Evolutionary conservation across 257 asterid genomes (phyloP), one percentile per base, ranked within the genome.

Genomic region (Paraleonurus japonicus): DNA sequence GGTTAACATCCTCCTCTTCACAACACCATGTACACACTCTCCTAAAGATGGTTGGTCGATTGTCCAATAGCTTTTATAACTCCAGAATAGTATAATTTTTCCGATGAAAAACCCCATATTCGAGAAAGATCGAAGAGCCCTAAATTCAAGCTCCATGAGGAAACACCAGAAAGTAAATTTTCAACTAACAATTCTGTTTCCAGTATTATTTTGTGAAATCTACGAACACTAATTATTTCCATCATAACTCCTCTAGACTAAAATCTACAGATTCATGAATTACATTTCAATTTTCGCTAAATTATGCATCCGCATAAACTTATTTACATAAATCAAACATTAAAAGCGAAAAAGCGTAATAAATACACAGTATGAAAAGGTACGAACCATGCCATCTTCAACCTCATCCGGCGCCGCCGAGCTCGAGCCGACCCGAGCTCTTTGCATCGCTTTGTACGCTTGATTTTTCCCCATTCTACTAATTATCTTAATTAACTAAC

Each of bases 311-410:
- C 19, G 16, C 62, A 10, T 27, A 48, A 11, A 53, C 55, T 63
- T 8, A 24, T 10, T 47, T 28, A 20, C 66, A 37, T 2, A 69
- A 61, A 69, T 12, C 48, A 26, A 61, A 76, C 17, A 53, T 62
- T 58, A 23, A 37, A 67, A 54, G 5, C 13, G 61, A 23, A 24
- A 53, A 7, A 27, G 27, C 12, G 67, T 61, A 53, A 28, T 8
- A 26, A 50, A 33, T 19, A 53, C 59, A 73, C 61, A 72, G 85
- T 78, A 85, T 81, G 95, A 77, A 88, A 90, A 76, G 88, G 88
- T 80, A 86, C 96, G 79, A 86, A 90, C 95, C 96, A 90, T 90
- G 86, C 96, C 96, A 61, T 90, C 96, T 47, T 90, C 89, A 80
- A 82, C 84, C 74, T 88, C 96, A 1, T 90, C 91, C 13, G 90